These are phyloP conservation scores for Pythium aquatile DNA, from an alignment of 352 stramenopile species.

Conservation along the genomic window DNA sequence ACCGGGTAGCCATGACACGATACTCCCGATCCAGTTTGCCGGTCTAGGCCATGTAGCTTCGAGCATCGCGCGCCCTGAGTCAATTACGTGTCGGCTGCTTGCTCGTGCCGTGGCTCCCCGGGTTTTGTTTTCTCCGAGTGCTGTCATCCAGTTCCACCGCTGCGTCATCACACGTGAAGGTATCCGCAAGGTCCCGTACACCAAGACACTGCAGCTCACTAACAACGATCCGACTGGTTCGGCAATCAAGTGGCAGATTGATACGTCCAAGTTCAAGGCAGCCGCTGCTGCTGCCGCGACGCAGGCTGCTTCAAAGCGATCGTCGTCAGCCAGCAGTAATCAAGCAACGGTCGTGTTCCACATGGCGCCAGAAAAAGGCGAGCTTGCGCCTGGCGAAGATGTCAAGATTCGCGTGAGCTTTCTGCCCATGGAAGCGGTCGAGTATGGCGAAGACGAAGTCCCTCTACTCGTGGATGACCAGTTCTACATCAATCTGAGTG, in stretches of 20 bases:
- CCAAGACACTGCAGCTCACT: conserved; percentile 67
- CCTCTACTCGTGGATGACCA: conserved; percentile 66
- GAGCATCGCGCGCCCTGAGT: conserved; percentile 24
- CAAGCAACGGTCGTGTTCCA: conserved; percentile 68
- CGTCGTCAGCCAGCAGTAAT: conserved; percentile 29
- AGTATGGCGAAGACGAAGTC: conserved; percentile 78
- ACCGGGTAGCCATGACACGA: conserved; percentile 45
- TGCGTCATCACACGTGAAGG: conserved; percentile 85
- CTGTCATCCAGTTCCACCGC: conserved; percentile 77
- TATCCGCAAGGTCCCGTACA: conserved; percentile 87
- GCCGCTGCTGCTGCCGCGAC: conserved; percentile 16
- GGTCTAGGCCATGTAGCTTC: conserved; percentile 33
- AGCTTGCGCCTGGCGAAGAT: conserved; percentile 77
- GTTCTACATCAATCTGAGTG: conserved; percentile 81
- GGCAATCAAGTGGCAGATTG: conserved; percentile 78
- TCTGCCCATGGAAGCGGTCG: conserved; percentile 64
- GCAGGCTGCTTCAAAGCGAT: conserved; percentile 25
- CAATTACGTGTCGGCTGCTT: conserved; percentile 44
- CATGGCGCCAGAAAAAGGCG: conserved; percentile 72
- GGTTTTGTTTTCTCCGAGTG: conserved; percentile 66
- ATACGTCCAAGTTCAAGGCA: conserved; percentile 45
- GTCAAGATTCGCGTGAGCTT: conserved; percentile 86
- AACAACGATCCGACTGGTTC: conserved; percentile 53
- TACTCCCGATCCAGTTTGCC: conserved; percentile 76
- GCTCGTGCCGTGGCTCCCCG: conserved; percentile 57